These are phyloP conservation scores for Trichoderma gamsii DNA, from an alignment of 495 filamentous ascomycete genomes.

Conservation along the genomic window DNA sequence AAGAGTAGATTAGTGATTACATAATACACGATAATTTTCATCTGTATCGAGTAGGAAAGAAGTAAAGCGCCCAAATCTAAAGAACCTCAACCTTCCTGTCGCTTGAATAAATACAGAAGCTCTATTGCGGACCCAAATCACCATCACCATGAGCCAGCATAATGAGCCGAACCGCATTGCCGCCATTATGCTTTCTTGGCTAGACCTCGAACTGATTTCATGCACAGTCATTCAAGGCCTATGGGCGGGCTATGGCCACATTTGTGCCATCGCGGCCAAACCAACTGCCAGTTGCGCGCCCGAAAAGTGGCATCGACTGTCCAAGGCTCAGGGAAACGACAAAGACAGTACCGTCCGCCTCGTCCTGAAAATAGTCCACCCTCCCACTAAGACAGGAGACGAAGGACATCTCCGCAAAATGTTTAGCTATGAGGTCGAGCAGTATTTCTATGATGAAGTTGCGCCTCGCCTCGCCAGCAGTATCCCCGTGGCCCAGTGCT, in stretches of 20 bases:
- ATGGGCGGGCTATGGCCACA: constrained; percentile 43
- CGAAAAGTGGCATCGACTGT: constrained; percentile 16
- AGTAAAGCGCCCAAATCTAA: background rate
- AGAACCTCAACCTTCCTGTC: background rate
- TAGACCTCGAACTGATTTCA: constrained; percentile 27
- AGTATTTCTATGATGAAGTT: constrained; percentile 39
- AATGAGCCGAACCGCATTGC: constrained; percentile 21
- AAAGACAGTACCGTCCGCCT: background rate
- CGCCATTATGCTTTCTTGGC: constrained; percentile 25
- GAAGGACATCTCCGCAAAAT: constrained; percentile 43
- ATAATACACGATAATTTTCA: background rate
- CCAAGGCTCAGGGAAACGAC: background rate
- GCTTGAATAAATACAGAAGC: background rate
- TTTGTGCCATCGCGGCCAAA: constrained; percentile 33
- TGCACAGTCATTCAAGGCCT: constrained; percentile 29
- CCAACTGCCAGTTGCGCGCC: constrained; percentile 19
- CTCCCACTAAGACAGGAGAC: constrained; percentile 24
- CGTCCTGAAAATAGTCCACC: constrained; percentile 37
- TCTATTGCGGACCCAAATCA: background rate
- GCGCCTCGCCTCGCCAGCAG: constrained; percentile 25
- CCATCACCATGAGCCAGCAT: constrained; percentile 17
- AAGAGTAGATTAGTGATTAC: background rate
- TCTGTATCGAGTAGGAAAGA: background rate
- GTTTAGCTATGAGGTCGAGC: constrained; percentile 43
- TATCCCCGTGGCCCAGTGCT: constrained; percentile 26